Conservation (phyloP, 2,329 filamentous ascomycete genomes). For the Samsoniella hepiali region DNA sequence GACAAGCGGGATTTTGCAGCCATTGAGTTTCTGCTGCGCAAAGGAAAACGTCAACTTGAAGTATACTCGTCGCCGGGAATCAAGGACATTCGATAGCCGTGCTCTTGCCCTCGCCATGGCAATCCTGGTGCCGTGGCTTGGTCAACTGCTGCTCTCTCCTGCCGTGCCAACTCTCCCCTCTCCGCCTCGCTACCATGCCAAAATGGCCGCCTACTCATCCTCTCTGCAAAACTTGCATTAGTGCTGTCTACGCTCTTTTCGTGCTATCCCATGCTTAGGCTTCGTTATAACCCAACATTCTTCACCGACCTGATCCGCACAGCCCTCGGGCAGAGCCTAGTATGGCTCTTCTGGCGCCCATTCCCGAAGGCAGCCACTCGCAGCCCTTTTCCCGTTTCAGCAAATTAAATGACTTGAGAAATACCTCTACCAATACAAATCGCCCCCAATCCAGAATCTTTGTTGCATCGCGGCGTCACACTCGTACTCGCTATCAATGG, state of each 20-base stretch:
- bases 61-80: conserved; percentile 77
- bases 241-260: conserved; percentile 8
- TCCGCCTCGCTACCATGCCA: not conserved
- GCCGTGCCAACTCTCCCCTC: not conserved
- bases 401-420: conserved; percentile 13
- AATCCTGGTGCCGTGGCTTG: not conserved
- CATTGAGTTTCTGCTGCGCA: conserved; percentile 80
- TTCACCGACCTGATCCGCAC: conserved; percentile 14
- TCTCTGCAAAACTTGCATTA: conserved; percentile 3
- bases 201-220: not conserved
- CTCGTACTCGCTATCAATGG: conserved; percentile 24
- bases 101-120: conserved; percentile 8
- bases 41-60: conserved; percentile 77
- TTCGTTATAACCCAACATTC: conserved; percentile 19
- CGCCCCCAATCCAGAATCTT: conserved; percentile 29
- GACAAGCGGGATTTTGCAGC: conserved; percentile 83
- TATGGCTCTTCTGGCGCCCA: conserved; percentile 32
- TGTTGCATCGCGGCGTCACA: conserved; percentile 27
- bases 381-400: conserved; percentile 22
- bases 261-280: conserved; percentile 19
- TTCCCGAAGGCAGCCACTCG: conserved; percentile 25
- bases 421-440: conserved; percentile 23
- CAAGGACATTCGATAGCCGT: conserved; percentile 60
- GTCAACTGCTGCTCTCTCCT: conserved; percentile 11
- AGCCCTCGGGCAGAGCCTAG: conserved; percentile 13